Base-by-base conservation (phyloP, 2,329 filamentous ascomycete species). In the Hypoxylon sp. region DNA sequence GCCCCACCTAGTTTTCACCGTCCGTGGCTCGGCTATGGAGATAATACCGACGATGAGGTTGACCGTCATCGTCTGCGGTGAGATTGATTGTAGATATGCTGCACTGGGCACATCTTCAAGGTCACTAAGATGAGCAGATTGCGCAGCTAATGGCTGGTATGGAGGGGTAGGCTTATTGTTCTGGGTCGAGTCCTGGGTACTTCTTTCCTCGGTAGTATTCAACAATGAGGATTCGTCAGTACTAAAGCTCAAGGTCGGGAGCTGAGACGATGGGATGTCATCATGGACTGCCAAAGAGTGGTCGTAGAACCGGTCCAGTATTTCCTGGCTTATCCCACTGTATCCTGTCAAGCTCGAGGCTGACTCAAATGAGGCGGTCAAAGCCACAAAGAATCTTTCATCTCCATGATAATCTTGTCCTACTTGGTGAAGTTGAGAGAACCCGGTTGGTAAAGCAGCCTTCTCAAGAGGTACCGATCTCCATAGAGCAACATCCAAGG, bases 41-140 rank as follows among this genome's bases (percentile, higher is more conserved):
- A 97, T 90, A 51, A 98, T 84, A 2, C 91, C 93, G 10, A 90
- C 92, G n/a, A 98, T 86, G 5, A 97, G 79, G 77, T 94, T 94
- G 26, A 94, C 87, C 0, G 93, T 94, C 77, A 94, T 88, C 0
- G 93, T 97, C 76, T 94, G 92, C 0, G 94, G 94, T 31, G 86
- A 83, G 51, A 97, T 91, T 0, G 86, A 86, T 9, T 84, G 77
- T 5, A 97, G 84, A 73, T 92, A 88, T 2, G 78, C 76, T 0
- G 92, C 90, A 19, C 84, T 85, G 0, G 94, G 94, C 9, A 98
- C 83, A 67, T 91, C 87, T 58, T 86, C 85, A 13, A 98, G 83
- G 74, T 93, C 84, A 31, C 83, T 90, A 44, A 94, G 79, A 37
- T 83, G 81, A 76, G 82, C 73, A 4, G 79, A 75, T 24, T 73